Conservation (phyloP, 2,329 filamentous ascomycete species). For the Chrysosphaeria jannelii region DNA sequence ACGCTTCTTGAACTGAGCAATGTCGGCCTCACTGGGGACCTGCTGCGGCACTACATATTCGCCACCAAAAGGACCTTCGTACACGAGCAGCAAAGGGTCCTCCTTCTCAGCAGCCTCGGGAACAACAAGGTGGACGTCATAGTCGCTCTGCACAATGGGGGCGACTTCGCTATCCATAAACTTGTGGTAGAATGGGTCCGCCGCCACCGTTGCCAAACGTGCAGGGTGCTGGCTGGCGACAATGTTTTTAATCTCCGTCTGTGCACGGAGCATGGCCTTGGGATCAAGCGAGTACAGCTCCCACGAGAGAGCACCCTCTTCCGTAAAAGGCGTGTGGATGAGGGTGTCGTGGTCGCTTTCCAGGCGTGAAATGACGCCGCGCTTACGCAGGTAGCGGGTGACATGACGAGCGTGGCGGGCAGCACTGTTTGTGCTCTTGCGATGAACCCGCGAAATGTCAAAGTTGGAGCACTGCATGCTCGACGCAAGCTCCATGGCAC, state of each 20-base stretch:
- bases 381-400: conserved; percentile 62
- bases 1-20: conserved; percentile 21
- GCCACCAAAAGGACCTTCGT: conserved; percentile 25
- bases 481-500: conserved; percentile 65
- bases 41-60: conserved; percentile 20
- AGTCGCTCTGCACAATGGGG: conserved; percentile 31
- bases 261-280: conserved; percentile 52
- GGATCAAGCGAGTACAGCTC: conserved; percentile 66
- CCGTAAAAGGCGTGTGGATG: conserved; percentile 48
- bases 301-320: conserved; percentile 47
- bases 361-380: conserved; percentile 52
- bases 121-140: conserved; percentile 43
- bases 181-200: conserved; percentile 55
- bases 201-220: conserved; percentile 31
- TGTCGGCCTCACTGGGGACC: conserved; percentile 18
- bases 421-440: conserved; percentile 38
- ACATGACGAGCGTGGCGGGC: conserved; percentile 58
- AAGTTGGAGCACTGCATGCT: conserved; percentile 63
- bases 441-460: conserved; percentile 55
- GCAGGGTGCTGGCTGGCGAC: conserved; percentile 45
- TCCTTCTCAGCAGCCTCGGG: conserved; percentile 29
- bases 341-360: conserved; percentile 59
- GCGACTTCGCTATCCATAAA: conserved; percentile 36
- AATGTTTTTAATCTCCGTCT: conserved; percentile 43
- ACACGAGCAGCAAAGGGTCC: conserved; percentile 40